phyloP scores from a whole-genome alignment of 306 rosid genomes.

The Quercus cerris region DNA sequence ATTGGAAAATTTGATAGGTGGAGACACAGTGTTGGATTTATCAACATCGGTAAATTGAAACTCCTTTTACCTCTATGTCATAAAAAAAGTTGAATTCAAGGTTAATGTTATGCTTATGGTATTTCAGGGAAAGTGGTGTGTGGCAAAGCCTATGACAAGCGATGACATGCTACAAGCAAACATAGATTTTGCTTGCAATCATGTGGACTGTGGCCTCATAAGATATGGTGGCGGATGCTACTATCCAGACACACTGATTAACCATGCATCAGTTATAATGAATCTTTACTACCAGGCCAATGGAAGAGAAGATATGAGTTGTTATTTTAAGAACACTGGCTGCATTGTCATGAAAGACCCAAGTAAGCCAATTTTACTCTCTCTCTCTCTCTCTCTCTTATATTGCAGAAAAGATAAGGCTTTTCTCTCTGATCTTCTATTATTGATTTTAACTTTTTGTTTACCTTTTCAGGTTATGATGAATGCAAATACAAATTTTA shows the following conservation, averaged over 20 bases:
- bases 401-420: no score
- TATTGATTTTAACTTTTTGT: no score
- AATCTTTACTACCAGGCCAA: slow-evolving; percentile 31
- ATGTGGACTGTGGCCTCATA: slow-evolving; percentile 21
- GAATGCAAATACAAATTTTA: no score
- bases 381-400: slow-evolving; percentile 21
- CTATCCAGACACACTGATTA: not conserved
- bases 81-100: not conserved
- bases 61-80: no score
- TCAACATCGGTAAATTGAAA: not conserved
- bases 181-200: slow-evolving; percentile 22
- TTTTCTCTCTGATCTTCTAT: no score
- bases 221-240: slow-evolving; percentile 8
- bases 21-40: not conserved
- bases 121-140: slow-evolving; percentile 22
- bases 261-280: slow-evolving; percentile 48
- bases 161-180: not conserved
- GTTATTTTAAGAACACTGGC: slow-evolving; percentile 32
- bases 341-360: slow-evolving; percentile 26
- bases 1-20: not conserved
- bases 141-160: slow-evolving; percentile 7
- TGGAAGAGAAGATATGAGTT: slow-evolving; percentile 23
- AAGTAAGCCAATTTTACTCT: slow-evolving; percentile 18
- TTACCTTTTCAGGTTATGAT: no score
- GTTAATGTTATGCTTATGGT: not conserved